Percentiles rank a stretch among this genome's conserved stretches.
Evolutionary conservation across 805 yeast species (phyloP).

Genomic region (Starmerella stellata): DNA sequence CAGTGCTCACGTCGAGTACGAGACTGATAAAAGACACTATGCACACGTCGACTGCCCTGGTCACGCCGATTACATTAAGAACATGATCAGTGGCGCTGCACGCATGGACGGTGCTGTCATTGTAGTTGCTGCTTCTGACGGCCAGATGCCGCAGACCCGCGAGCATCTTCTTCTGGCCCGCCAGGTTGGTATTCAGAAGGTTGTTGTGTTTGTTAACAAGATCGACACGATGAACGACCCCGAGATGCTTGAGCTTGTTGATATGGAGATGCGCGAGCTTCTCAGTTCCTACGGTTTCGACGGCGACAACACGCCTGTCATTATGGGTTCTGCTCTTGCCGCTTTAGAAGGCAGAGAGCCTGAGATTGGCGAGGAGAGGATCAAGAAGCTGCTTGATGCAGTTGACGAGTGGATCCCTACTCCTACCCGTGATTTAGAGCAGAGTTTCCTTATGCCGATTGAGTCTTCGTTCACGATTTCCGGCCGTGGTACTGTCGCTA

Average conservation of each 20-base stretch:
- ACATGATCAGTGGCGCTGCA: slow-evolving; percentile 99
- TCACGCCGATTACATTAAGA: slow-evolving; percentile 95
- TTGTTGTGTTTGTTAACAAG: slow-evolving; percentile 95
- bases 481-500: slow-evolving; percentile 98
- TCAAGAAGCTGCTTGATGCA: slow-evolving; percentile 68
- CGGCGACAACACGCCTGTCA: slow-evolving; percentile 93
- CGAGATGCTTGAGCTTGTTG: slow-evolving; percentile 97
- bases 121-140: slow-evolving; percentile 97
- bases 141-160: slow-evolving; percentile 99
- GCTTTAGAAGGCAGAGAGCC: slow-evolving; percentile 79
- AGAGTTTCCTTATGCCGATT: slow-evolving; percentile 91
- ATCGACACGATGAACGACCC: slow-evolving; percentile 96
- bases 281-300: slow-evolving; percentile 83
- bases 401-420: slow-evolving; percentile 92
- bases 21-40: slow-evolving; percentile 85
- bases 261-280: slow-evolving; percentile 99
- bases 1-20: slow-evolving; percentile 94
- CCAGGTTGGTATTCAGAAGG: slow-evolving; percentile 96
- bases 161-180: slow-evolving; percentile 96
- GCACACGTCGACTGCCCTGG: slow-evolving; percentile 98
- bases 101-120: slow-evolving; percentile 99
- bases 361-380: slow-evolving; percentile 80
- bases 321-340: slow-evolving; percentile 96
- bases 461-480: slow-evolving; percentile 96
- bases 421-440: slow-evolving; percentile 87